Evolutionary conservation across 2,329 filamentous ascomycete species (phyloP), one percentile per base, ranked within the genome.

Genomic region (Aureobasidium sp.): DNA sequence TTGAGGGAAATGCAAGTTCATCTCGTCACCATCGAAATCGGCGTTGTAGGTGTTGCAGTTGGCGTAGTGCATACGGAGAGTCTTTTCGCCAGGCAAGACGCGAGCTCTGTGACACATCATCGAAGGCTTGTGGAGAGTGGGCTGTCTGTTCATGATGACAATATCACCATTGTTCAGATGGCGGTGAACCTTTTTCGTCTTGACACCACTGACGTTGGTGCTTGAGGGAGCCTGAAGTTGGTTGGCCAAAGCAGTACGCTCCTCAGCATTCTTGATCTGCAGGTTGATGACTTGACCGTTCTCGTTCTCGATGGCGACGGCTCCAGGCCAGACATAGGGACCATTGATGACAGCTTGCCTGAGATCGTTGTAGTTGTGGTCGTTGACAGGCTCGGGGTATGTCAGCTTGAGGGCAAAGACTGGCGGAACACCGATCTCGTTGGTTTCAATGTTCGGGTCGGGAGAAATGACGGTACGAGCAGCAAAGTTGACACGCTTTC

Each of bases 1-100:
- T 70, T 99, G 94, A 1, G 94, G 94, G 71, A 99, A 97, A 76
- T 99, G 94, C 92, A 99, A 95, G 75, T 99, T 99, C 94, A 99
- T 99, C 76, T 99, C 94, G 73, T 99, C 94, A 74, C 94, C 94
- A 71, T 99, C 95, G 72, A 99, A 99, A 81, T 99, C 94, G 36
- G 94, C 94, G 70, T 99, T 99, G 81, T 99, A 99, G 0, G 94
- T 97, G 72, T 99, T 99, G 75, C 94, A 97, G 74, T 99, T 99
- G 70, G 94, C 93, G 77, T 99, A 99, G 79, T 99, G 94, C 93
- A 99, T 97, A 67, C 94, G 91, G 73, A 99, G 92, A 0, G 94
- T 97, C 77, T 96, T 96, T 75, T 99, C 95, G 39, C 91, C 92
- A 0, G 91, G 90, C 20, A 99, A 78, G 6, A 99, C 93, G 64